Evolutionary conservation across 495 filamentous ascomycete genomes (phyloP), one percentile per base, ranked within the genome.

Genomic region (Acidiella bohemica): DNA sequence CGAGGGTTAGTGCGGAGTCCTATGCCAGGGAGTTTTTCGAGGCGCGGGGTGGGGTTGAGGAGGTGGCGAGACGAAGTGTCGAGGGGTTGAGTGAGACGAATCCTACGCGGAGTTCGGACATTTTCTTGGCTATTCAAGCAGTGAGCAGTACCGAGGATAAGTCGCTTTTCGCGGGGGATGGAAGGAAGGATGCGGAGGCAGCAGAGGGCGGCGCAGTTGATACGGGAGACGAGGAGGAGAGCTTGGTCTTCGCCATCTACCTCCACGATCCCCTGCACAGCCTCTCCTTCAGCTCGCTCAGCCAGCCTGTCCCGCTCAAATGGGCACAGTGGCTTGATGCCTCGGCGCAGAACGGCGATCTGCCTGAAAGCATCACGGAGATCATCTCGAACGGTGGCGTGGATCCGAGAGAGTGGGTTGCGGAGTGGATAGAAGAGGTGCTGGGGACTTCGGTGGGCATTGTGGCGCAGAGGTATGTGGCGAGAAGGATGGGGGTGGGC

Each of bases 251-350:
- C 49, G 90, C 90, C 16, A 68, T 96, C 41, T 94, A 92, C 56
- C 74, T 97, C 19, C 74, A 93, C 50, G 90, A 97, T 58, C 88
- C 90, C 16, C 73, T 93, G 29, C 90, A 97, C 63, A 75, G 76
- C 51, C 90, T 97, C 57, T 75, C 77, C 36, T 97, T 87, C 67
- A 66, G 76, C 54, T 75, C 84, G 14, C 58, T 94, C 50, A 84
- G 84, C 36, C 90, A 97, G 58, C 46, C 73, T 9, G 64, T 96
- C n/a, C 90, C 92, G 0, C 67, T 73, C 36, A 73, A 78, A 53
- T 97, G 90, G 90, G 72, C 86, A 45, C 69, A 75, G 41, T 97
- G 90, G 90, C 68, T 97, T 3, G 88, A 97, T 59, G 83, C 85
- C 13, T 61, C 71, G 0, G 68, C 78, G 14, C 59, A 60, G n/a